A percentile compares a stretch with the other conserved stretches of the same genome.
Evolutionary conservation across 202 grass and related monocot genomes (phyloP).

Genomic region (Carex sylvatica): DNA sequence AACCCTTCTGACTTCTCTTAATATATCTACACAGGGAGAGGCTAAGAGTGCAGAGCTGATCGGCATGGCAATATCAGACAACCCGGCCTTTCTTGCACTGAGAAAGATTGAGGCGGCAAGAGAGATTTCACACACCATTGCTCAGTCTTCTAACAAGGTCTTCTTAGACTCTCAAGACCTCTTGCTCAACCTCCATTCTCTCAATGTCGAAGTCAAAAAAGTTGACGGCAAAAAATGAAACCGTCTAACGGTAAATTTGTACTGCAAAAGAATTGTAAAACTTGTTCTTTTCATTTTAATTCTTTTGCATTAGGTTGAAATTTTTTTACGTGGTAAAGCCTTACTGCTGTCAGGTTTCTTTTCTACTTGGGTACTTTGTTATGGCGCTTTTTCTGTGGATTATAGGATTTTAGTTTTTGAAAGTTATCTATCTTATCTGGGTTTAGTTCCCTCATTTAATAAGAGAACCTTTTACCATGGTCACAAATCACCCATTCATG

Average conservation of each 20-base stretch:
- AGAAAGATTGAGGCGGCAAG: constrained; percentile 92
- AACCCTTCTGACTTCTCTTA: not conserved
- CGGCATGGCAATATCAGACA: constrained; percentile 73
- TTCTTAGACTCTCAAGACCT: constrained; percentile 80
- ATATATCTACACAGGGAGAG: constrained; percentile 64
- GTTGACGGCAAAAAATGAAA: constrained; percentile 38
- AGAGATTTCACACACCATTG: constrained; percentile 83
- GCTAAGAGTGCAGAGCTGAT: constrained; percentile 98
- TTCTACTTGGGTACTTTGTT: constrained; percentile 9
- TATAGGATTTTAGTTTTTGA: constrained; percentile 1
- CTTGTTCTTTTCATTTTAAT: not conserved
- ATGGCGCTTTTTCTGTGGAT: not conserved
- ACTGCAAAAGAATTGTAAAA: not conserved
- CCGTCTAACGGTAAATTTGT: constrained; percentile 1
- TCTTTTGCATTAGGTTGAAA: constrained; percentile 12
- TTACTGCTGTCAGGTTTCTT: not conserved
- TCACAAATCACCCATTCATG: not conserved
- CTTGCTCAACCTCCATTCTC: constrained; percentile 71
- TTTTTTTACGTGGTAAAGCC: constrained; percentile 3
- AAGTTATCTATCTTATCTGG: not conserved
- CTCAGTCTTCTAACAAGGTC: constrained; percentile 71
- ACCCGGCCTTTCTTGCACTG: constrained; percentile 78
- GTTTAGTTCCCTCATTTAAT: constrained; percentile 19
- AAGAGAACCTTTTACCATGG: not conserved
- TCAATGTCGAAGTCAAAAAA: constrained; percentile 30